A percentile compares a stretch with the other conserved stretches of the same genome.
Conservation (phyloP, 2,329 filamentous ascomycete species). For the Torrubiellomyces zombiae region DNA sequence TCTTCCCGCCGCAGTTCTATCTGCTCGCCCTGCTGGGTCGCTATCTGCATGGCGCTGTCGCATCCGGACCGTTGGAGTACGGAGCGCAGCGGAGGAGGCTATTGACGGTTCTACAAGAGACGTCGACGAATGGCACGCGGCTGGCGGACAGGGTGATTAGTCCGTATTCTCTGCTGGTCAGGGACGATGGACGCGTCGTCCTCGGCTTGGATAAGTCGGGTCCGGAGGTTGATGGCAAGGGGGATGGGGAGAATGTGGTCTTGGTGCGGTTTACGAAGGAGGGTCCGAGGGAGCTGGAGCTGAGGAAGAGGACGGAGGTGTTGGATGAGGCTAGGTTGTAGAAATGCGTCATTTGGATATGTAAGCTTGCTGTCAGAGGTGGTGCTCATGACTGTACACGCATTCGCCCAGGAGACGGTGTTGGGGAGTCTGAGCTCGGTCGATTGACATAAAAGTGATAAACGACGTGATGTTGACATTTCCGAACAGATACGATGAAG, state of each 20-base stretch:
- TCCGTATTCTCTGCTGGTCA: conserved; percentile 29
- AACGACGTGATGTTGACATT: too few relatives aligned
- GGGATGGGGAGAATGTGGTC: conserved; percentile 43
- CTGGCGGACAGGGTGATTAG: conserved; percentile 46
- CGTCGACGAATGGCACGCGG: conserved; percentile 21
- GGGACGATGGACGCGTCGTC: conserved; percentile 30
- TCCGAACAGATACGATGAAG: too few relatives aligned
- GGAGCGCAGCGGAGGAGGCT: conserved; percentile 34
- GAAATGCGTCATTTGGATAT: too few relatives aligned
- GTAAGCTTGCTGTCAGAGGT: too few relatives aligned
- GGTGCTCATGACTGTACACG: too few relatives aligned
- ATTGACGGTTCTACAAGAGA: conserved; percentile 30
- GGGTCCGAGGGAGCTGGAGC: conserved; percentile 35
- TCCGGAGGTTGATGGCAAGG: conserved; percentile 32
- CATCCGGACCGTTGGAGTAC: conserved; percentile 17
- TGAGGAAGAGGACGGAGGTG: conserved; percentile 31
- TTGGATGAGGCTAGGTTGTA: conserved; percentile 25
- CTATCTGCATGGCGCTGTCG: conserved; percentile 26
- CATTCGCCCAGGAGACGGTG: too few relatives aligned
- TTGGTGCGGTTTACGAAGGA: conserved; percentile 35
- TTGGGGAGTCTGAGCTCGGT: too few relatives aligned
- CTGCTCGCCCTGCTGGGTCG: conserved; percentile 42
- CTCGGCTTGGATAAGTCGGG: conserved; percentile 42
- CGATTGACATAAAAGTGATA: too few relatives aligned
- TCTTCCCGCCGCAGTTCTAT: conserved; percentile 84